Conservation (phyloP, 2,329 filamentous ascomycete genomes). For the Rhynchosporium agropyri region DNA sequence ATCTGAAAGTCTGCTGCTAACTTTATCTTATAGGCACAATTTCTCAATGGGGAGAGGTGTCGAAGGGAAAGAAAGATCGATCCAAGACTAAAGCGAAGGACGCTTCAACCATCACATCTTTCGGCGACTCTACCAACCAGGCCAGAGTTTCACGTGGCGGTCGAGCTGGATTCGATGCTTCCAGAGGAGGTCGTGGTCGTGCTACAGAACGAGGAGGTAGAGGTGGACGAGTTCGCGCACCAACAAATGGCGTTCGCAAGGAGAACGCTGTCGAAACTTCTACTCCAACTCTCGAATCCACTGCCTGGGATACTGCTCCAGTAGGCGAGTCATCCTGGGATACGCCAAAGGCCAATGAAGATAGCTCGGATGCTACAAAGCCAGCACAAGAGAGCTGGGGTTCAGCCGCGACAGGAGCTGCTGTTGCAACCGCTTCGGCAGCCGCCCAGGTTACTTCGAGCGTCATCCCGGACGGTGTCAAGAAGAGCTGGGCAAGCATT, state of each 20-base stretch:
- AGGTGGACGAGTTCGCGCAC: conserved; percentile 57
- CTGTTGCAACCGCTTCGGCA: conserved; percentile 46
- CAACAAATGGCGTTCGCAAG: conserved; percentile 66
- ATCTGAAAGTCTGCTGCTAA: conserved; percentile 9
- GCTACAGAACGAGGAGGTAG: conserved; percentile 61
- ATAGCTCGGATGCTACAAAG: conserved; percentile 36
- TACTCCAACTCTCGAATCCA: conserved; percentile 70
- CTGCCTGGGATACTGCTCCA: conserved; percentile 58
- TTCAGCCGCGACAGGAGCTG: conserved; percentile 42
- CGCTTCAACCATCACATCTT: conserved; percentile 50
- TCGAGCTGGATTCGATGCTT: conserved; percentile 60
- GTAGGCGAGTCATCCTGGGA: conserved; percentile 46
- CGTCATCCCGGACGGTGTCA: conserved; percentile 45
- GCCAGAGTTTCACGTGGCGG: conserved; percentile 60
- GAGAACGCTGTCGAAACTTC: conserved; percentile 58
- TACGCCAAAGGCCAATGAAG: conserved; percentile 42
- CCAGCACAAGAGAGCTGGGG: conserved; percentile 33
- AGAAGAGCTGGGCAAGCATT: conserved; percentile 77
- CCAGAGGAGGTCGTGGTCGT: conserved; percentile 62
- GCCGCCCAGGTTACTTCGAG: conserved; percentile 44
- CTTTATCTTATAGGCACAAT: conserved; percentile 61
- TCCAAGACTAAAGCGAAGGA: conserved; percentile 71
- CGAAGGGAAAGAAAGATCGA: conserved; percentile 76
- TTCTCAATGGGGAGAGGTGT: conserved; percentile 83
- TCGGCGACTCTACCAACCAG: conserved; percentile 52